Evolutionary conservation across 1,139 yeast genomes (phyloP).

Genomic region (Schwanniomyces etchellsii): DNA sequence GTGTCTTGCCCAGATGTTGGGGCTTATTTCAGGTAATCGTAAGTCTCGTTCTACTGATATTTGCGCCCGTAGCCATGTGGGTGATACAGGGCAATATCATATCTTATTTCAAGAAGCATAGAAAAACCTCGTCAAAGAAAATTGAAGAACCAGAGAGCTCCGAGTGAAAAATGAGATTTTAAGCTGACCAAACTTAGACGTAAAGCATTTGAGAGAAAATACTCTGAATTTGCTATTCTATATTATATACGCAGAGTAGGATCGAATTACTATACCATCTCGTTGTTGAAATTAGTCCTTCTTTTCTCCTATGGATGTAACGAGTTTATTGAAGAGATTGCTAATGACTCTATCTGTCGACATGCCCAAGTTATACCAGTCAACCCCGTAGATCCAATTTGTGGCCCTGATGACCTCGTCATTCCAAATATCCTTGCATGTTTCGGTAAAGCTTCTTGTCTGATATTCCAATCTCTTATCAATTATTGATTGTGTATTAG

Average conservation of each 20-base stretch:
- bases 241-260: too few species aligned
- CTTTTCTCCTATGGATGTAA: constrained; percentile 17
- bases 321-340: constrained; percentile 18
- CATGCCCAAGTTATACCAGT: constrained; percentile 42
- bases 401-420: constrained; percentile 64
- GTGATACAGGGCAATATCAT: constrained; percentile 52
- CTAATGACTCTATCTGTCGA: constrained; percentile 27
- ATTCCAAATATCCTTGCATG: constrained; percentile 79
- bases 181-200: neutral
- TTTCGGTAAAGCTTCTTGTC: constrained; percentile 42
- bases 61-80: constrained; percentile 61
- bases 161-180: constrained; percentile 1
- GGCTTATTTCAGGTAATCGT: constrained; percentile 48
- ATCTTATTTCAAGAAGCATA: constrained; percentile 32
- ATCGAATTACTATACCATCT: neutral
- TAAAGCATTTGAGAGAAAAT: neutral
- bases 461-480: constrained; percentile 29
- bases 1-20: constrained; percentile 62
- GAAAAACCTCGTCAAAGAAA: too few species aligned
- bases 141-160: constrained; percentile 1
- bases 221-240: too few species aligned
- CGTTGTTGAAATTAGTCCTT: constrained; percentile 5
- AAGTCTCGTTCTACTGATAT: constrained; percentile 46
- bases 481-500: constrained; percentile 31
- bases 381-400: constrained; percentile 57